A percentile compares a stretch with the other conserved stretches of the same genome.
phyloP scores from a whole-genome alignment of 2,329 filamentous ascomycete genomes.

The Diaporthe sp. region DNA sequence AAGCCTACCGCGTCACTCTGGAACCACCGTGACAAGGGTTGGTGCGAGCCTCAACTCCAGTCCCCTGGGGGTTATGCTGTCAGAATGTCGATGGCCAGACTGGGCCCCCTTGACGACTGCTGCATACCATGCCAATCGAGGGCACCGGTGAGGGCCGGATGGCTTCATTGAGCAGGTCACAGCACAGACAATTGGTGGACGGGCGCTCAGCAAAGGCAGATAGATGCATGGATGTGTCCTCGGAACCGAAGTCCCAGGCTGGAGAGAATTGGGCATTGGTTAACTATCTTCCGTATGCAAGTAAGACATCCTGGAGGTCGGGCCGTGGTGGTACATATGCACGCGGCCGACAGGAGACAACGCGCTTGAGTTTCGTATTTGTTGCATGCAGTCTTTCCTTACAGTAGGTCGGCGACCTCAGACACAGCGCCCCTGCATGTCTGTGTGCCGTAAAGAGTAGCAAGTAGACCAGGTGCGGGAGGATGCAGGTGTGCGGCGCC shows the following conservation, averaged over 20 bases:
- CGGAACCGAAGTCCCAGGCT: constrained; percentile 2
- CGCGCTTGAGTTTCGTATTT: background rate
- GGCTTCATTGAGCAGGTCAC: background rate
- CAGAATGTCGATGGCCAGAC: background rate
- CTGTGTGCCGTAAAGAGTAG: background rate
- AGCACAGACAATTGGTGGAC: background rate
- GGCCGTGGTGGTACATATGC: background rate
- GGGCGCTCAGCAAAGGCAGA: background rate
- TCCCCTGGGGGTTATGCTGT: background rate
- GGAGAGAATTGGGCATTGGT: background rate
- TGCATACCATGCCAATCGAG: background rate
- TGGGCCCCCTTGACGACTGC: background rate
- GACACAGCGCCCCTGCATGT: background rate
- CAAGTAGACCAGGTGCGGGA: background rate
- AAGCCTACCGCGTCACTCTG: background rate
- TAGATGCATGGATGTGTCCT: background rate
- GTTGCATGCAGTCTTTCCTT: constrained; percentile 9
- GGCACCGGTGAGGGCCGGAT: background rate
- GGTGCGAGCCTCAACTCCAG: background rate
- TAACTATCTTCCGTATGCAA: background rate
- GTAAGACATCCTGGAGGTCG: background rate
- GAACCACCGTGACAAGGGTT: background rate
- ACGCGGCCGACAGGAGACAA: background rate
- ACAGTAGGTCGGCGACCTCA: background rate
- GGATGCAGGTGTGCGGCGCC: constrained; percentile 1